These are phyloP conservation scores for Sporothrix schenckii DNA, from an alignment of 2,329 filamentous ascomycete genomes.

Conservation along the genomic window DNA sequence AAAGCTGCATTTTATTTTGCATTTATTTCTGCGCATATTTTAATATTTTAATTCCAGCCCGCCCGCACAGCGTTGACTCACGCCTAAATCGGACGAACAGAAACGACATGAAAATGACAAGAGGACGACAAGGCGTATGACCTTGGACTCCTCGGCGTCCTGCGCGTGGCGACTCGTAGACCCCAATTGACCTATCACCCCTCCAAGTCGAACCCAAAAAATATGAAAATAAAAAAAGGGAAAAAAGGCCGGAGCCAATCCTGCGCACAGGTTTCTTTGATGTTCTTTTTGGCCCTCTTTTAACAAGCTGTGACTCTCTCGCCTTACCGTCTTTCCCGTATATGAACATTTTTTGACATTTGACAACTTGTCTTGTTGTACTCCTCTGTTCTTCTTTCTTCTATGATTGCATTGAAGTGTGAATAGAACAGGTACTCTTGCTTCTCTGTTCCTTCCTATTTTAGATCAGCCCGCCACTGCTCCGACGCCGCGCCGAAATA, in stretches of 20 bases:
- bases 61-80: constrained; percentile 9
- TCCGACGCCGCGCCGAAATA: not conserved
- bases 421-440: constrained; percentile 31
- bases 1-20: constrained; percentile 10
- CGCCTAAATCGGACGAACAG: constrained; percentile 4
- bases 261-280: constrained; percentile 1
- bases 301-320: constrained; percentile 33
- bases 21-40: not conserved
- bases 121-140: not conserved
- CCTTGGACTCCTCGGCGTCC: not conserved
- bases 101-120: constrained; percentile 15
- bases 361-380: not conserved
- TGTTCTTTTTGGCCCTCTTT: constrained; percentile 12
- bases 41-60: constrained; percentile 2
- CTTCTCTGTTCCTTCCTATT: not conserved
- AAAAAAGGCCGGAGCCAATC: constrained; percentile 21
- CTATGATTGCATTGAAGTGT: constrained; percentile 39
- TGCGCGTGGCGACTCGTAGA: constrained; percentile 19
- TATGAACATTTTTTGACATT: not conserved
- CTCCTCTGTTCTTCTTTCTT: not conserved
- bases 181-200: constrained; percentile 18
- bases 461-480: not conserved
- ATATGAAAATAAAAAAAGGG: not conserved
- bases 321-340: not conserved
- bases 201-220: not conserved